Evolutionary conservation across 2,329 filamentous ascomycete species (phyloP).

Genomic region (Neodidymelliopsis sp.): DNA sequence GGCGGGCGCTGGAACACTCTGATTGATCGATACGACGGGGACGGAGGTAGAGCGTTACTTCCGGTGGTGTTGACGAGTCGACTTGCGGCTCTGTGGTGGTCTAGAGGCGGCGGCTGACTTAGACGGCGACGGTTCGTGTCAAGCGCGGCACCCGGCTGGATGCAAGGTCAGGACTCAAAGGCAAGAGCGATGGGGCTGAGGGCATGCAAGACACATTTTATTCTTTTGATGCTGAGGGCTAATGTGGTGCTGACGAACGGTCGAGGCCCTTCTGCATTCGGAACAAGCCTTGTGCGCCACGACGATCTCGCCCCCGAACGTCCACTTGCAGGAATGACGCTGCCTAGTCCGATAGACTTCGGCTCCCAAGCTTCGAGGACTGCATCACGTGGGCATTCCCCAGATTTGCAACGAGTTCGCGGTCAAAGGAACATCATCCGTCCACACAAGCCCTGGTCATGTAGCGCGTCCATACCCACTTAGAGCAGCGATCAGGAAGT

Average conservation of each 20-base stretch:
- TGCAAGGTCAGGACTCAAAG: slow-evolving; percentile 3
- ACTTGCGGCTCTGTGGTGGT: slow-evolving; percentile 18
- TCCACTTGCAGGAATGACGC: slow-evolving; percentile 10
- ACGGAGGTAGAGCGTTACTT: slow-evolving; percentile 1
- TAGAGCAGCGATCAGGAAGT: neutral
- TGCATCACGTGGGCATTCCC: slow-evolving; percentile 8
- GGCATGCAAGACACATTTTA: slow-evolving; percentile 16
- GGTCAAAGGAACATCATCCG: slow-evolving; percentile 8
- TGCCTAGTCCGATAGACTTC: slow-evolving; percentile 8
- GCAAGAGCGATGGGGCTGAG: slow-evolving; percentile 10
- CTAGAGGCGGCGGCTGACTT: slow-evolving; percentile 16
- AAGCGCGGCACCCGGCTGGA: slow-evolving; percentile 11
- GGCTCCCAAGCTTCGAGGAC: neutral
- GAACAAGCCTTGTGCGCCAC: slow-evolving; percentile 17
- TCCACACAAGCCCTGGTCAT: slow-evolving; percentile 5
- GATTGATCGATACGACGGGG: slow-evolving; percentile 10
- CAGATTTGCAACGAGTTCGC: slow-evolving; percentile 4
- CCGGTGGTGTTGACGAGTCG: slow-evolving; percentile 16
- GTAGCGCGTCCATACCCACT: neutral
- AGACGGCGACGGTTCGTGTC: slow-evolving; percentile 11
- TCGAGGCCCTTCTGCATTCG: slow-evolving; percentile 18
- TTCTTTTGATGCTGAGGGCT: slow-evolving; percentile 15
- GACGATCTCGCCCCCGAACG: slow-evolving; percentile 19
- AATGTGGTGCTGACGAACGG: slow-evolving; percentile 18
- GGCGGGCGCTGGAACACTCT: slow-evolving; percentile 9